Conservation (phyloP, 2,329 filamentous ascomycete genomes). For the Aspergillus flavus region DNA sequence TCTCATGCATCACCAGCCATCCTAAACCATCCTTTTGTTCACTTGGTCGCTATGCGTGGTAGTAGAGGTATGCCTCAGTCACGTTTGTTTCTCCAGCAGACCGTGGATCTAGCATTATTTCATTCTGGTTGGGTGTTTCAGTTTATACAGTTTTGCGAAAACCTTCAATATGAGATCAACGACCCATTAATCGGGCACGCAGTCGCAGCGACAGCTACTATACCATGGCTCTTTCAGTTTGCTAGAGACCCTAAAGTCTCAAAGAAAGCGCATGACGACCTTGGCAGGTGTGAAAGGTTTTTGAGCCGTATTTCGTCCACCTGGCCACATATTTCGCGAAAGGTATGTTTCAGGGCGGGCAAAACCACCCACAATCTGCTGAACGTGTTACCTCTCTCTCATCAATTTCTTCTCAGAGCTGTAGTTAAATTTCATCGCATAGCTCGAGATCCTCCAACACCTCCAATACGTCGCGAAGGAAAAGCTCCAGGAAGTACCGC, state of each 20-base stretch:
- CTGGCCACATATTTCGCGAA: background rate
- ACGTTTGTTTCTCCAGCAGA: constrained; percentile 10
- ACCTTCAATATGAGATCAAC: background rate
- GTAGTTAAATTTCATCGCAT: background rate
- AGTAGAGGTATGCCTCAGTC: background rate
- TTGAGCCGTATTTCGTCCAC: background rate
- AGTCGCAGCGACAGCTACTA: constrained; percentile 7
- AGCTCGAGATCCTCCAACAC: background rate
- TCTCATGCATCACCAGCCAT: constrained; percentile 8
- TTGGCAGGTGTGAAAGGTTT: background rate
- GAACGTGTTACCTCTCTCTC: too few species aligned
- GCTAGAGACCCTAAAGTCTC: constrained; percentile 4
- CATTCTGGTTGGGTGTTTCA: constrained; percentile 12
- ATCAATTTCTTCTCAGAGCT: background rate
- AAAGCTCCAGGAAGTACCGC: background rate
- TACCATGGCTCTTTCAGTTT: constrained; percentile 14
- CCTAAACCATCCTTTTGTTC: constrained; percentile 11
- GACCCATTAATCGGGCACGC: constrained; percentile 11
- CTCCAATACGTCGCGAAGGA: background rate
- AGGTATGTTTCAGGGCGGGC: background rate
- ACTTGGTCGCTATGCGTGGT: background rate
- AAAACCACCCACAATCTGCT: background rate
- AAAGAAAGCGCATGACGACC: background rate
- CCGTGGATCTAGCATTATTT: constrained; percentile 11
- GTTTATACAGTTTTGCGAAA: constrained; percentile 1